phyloP scores from a whole-genome alignment of 2,329 filamentous ascomycete species.

The Dendrostoma leiphaemia region DNA sequence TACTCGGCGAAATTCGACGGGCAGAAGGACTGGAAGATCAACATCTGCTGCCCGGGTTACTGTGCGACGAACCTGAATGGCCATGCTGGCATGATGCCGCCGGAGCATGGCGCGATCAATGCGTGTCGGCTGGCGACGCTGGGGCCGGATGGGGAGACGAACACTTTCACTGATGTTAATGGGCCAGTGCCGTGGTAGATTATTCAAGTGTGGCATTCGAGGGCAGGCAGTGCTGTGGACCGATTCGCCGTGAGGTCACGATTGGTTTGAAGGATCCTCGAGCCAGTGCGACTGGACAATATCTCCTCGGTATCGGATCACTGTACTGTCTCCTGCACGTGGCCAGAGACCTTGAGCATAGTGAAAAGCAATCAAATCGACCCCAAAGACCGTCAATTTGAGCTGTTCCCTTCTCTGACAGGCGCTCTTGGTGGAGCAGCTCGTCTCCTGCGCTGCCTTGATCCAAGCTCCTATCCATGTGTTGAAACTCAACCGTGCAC shows the following conservation, averaged over 20 bases:
- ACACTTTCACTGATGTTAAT: constrained; percentile 21
- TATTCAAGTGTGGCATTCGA: too few species aligned
- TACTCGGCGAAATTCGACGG: constrained; percentile 23
- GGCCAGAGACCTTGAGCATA: neutral
- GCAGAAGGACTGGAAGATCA: constrained; percentile 26
- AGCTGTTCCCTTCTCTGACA: too few species aligned
- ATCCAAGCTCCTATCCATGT: too few species aligned
- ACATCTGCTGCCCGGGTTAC: constrained; percentile 25
- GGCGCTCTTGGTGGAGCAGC: too few species aligned
- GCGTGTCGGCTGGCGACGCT: constrained; percentile 25
- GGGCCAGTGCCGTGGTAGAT: constrained; percentile 21
- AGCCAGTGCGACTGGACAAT: neutral
- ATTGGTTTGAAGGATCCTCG: neutral
- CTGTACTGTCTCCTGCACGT: neutral
- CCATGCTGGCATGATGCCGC: constrained; percentile 13
- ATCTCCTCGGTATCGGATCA: neutral
- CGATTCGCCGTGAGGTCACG: neutral
- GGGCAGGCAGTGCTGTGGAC: neutral
- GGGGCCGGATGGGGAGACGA: constrained; percentile 23
- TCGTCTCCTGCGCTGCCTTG: neutral
- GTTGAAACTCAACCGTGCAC: too few species aligned
- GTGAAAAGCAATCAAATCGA: neutral
- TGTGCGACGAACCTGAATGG: constrained; percentile 26
- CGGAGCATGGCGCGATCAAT: constrained; percentile 23
- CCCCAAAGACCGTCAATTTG: neutral